Evolutionary conservation across 176 grass and related monocot species (phyloP).

Genomic region (Aegilops tauschii): DNA sequence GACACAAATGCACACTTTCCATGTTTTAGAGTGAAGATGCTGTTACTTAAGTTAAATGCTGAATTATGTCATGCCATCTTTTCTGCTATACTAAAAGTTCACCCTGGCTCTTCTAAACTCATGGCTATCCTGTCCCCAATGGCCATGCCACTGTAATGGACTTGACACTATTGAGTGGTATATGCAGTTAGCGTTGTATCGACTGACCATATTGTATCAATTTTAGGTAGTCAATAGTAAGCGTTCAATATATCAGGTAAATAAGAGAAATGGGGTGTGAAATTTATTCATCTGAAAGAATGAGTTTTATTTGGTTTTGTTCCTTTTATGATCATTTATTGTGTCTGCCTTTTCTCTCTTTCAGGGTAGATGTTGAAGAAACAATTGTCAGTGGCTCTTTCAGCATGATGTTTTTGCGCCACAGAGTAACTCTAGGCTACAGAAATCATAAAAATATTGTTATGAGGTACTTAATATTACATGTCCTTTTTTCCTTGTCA

Average conservation of each 20-base stretch:
- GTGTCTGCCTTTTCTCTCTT: constrained; percentile 19
- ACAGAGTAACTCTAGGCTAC: constrained; percentile 81
- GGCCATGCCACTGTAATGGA: neutral
- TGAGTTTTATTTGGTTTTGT: neutral
- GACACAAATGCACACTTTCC: neutral
- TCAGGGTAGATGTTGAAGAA: constrained; percentile 93
- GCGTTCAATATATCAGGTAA: neutral
- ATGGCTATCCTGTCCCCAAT: neutral
- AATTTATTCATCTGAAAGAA: neutral
- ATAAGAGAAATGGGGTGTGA: neutral
- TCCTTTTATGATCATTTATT: neutral
- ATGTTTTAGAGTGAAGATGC: neutral
- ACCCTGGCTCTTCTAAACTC: neutral
- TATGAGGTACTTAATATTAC: constrained; percentile 64
- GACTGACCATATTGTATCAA: neutral
- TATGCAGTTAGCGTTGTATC: neutral
- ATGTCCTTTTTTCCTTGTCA: constrained; percentile 4
- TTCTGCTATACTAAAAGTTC: neutral
- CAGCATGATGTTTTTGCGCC: constrained; percentile 93
- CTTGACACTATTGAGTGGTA: neutral
- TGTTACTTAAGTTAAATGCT: neutral
- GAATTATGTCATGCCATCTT: neutral
- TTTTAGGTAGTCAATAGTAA: neutral
- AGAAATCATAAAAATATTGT: constrained; percentile 95
- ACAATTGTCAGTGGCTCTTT: constrained; percentile 84